Evolutionary conservation across 2,329 filamentous ascomycete genomes (phyloP), one percentile per base, ranked within the genome.

Genomic region (Fusarium napiforme): DNA sequence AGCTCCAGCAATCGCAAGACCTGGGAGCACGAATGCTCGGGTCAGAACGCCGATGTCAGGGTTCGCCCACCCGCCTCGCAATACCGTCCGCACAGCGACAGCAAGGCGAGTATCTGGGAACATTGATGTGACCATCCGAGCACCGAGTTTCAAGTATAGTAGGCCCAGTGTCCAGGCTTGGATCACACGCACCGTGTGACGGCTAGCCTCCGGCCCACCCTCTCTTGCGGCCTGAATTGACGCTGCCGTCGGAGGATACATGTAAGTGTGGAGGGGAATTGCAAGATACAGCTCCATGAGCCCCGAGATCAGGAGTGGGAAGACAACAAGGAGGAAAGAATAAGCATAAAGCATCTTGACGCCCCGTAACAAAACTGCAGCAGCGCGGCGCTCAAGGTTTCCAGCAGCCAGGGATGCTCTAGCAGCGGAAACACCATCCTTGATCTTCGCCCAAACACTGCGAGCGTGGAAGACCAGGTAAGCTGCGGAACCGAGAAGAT

Each of bases 161-260:
- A 99, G 88, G 9, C 96, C 96, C 2, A 99, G 86, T 0, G 95
- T 97, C 95, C 96, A 99, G 65, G 95, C 92, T 80, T 98, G 96
- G 46, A 98, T 92, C 69, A 98, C 87, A 71, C 97, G 93, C 46
- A 98, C 90, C 12, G 92, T 93, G 79, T 97, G 94, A 7, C 81
- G 79, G 19, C 80, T 80, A 11, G 73, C 76, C 56, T 77, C 75
- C 9, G 76, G 67, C 8, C 63, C 73, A 28, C 77, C 72, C 50
- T 77, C 64, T 76, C 75, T 30, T 62, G 66, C 42, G 60, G 79
- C 78, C 72, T 77, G 79, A 42, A 69, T 78, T 53, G 63, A 81
- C 45, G 68, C 80, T 49, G 71, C 78, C 14, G 78, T 79, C 9
- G 81, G 78, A 28, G 81, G 75, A 72, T 89, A 86, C 81, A 93